Evolutionary conservation across 192 early-diverging fungal species (phyloP).

Genomic region (Coemansia biformis): DNA sequence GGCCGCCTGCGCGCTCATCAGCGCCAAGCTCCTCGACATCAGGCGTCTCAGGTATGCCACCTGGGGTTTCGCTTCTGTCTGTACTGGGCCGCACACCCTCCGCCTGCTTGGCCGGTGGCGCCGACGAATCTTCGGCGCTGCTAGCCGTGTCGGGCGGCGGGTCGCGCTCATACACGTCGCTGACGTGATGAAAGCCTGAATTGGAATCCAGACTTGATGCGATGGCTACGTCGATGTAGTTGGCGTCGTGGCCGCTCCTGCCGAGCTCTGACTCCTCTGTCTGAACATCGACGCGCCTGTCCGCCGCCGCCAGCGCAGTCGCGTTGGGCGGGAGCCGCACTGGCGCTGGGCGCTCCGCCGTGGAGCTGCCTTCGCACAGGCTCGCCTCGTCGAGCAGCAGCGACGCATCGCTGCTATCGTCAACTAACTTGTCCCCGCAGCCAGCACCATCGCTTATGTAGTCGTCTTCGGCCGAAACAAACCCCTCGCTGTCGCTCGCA

Average conservation of each 20-base stretch:
- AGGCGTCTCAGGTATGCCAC: too few relatives aligned
- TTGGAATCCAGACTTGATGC: slow-evolving; percentile 45
- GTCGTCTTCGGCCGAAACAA: slow-evolving; percentile 48
- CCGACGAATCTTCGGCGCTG: neutral
- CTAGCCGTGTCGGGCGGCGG: slow-evolving; percentile 1
- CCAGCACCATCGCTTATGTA: slow-evolving; percentile 1
- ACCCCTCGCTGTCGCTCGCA: slow-evolving; percentile 45
- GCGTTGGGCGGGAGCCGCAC: slow-evolving; percentile 40
- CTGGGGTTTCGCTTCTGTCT: too few relatives aligned
- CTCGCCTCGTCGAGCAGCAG: slow-evolving; percentile 7
- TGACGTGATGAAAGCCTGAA: slow-evolving; percentile 46
- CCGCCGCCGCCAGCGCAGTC: neutral
- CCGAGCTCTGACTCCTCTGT: too few relatives aligned
- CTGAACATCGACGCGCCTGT: too few relatives aligned
- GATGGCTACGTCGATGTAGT: slow-evolving; percentile 39
- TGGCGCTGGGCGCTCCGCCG: neutral
- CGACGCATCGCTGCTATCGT: slow-evolving; percentile 2
- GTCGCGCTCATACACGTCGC: slow-evolving; percentile 34
- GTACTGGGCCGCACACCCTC: slow-evolving; percentile 2
- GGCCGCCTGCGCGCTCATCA: slow-evolving; percentile 47
- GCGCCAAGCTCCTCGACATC: slow-evolving; percentile 1
- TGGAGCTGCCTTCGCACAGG: neutral
- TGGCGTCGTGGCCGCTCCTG: slow-evolving; percentile 4
- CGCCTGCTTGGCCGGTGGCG: neutral
- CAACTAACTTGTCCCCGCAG: neutral